phyloP scores from a whole-genome alignment of 768 basidiomycete genomes.

The Dioszegia crocea region DNA sequence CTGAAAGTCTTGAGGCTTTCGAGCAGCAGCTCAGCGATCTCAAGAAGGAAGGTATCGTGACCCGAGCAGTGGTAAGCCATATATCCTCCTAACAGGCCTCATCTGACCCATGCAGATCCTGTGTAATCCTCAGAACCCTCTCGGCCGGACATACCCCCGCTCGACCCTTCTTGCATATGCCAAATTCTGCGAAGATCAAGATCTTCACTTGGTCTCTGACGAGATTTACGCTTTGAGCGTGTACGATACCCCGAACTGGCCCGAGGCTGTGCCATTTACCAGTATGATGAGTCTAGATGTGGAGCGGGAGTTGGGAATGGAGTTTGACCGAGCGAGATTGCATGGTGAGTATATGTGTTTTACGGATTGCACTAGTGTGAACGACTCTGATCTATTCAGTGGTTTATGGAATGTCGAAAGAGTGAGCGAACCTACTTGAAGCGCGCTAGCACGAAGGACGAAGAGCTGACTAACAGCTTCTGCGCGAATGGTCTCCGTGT shows the following conservation, averaged over 20 bases:
- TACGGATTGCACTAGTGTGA: neutral
- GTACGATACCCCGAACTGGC: constrained; percentile 34
- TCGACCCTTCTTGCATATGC: constrained; percentile 42
- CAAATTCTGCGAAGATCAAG: constrained; percentile 44
- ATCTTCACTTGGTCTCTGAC: constrained; percentile 47
- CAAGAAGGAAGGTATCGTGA: constrained; percentile 28
- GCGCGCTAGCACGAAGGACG: neutral
- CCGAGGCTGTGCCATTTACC: constrained; percentile 37
- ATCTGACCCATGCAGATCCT: constrained; percentile 22
- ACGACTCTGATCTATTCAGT: constrained; percentile 18
- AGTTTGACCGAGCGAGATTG: constrained; percentile 36
- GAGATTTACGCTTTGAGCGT: constrained; percentile 49
- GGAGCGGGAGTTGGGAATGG: constrained; percentile 38
- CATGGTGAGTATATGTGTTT: constrained; percentile 29
- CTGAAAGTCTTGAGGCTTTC: constrained; percentile 23
- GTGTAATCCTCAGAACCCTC: constrained; percentile 41
- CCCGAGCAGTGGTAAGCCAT: constrained; percentile 31
- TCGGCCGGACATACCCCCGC: constrained; percentile 37
- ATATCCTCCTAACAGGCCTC: neutral
- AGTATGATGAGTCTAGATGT: constrained; percentile 43
- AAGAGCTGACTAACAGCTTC: constrained; percentile 20
- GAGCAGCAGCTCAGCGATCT: constrained; percentile 25
- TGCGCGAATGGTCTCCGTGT: constrained; percentile 38
- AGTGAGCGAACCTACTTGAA: constrained; percentile 26
- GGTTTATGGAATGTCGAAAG: constrained; percentile 46